These are phyloP conservation scores for Saprolegnia parasitica DNA, from an alignment of 352 stramenopile genomes.

Conservation along the genomic window DNA sequence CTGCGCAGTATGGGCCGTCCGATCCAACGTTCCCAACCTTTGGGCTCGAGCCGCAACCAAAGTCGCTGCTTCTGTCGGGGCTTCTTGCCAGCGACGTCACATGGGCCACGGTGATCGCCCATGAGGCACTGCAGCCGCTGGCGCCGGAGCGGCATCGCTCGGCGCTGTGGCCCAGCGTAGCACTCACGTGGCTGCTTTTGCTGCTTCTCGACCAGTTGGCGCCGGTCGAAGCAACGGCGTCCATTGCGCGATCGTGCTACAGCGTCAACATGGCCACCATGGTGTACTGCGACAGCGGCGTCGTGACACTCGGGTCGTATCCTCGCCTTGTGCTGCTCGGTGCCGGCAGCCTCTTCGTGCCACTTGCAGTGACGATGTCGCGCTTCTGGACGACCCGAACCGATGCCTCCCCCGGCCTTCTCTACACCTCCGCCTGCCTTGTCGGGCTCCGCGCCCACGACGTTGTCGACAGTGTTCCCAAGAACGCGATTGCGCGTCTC, in stretches of 20 bases:
- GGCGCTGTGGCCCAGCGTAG: background rate
- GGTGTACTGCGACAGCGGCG: constrained; percentile 2
- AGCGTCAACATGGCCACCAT: constrained; percentile 3
- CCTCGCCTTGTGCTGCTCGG: background rate
- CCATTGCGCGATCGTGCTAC: background rate
- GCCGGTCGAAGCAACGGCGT: background rate
- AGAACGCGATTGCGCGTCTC: background rate
- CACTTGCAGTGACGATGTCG: background rate
- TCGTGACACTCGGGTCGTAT: background rate
- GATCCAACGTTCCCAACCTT: too few relatives aligned
- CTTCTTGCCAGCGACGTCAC: background rate
- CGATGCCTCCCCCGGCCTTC: background rate
- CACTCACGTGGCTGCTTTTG: background rate
- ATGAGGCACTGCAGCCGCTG: background rate
- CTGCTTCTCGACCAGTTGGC: background rate
- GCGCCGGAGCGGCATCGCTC: background rate
- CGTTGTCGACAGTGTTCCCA: background rate
- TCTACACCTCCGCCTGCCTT: background rate
- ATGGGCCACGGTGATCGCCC: background rate
- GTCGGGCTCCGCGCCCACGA: background rate
- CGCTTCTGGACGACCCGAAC: background rate
- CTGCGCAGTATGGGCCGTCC: background rate
- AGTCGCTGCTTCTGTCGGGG: background rate
- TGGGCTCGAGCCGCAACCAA: background rate
- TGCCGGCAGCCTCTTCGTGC: too few relatives aligned